Evolutionary conservation across 306 rosid species (phyloP), one percentile per base, ranked within the genome.

Genomic region (Begonia masoniana): DNA sequence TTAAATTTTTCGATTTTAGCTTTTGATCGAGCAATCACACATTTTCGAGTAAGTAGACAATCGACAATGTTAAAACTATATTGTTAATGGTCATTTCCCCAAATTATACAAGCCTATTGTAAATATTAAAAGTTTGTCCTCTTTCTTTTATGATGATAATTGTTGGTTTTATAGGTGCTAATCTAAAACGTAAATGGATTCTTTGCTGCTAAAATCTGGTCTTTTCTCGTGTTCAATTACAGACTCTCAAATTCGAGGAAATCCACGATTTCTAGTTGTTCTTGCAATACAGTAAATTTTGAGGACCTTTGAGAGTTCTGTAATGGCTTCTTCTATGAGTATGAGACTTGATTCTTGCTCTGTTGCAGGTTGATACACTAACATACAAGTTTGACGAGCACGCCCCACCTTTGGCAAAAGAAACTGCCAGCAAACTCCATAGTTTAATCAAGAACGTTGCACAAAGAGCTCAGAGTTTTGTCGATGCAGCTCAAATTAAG

Each of bases 331-430:
- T 17, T 17, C 19, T 17, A 12, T 43, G 47, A 12, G n/a, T 1
- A 1, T 43, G 12, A 10, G 42, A n/a, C n/a, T 26, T 11, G 6
- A 9, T 26, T 53, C 57, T 24, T 9, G 9, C 15, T 31, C 26
- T 10, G 12, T 16, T 26, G 50, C 76, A 89, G 97, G 85, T 85
- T 35, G 91, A 85, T 57, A 71, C 56, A 58, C 85, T 72, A 6
- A 59, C 68, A 2, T 41, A 61, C 47, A 75, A 74, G 63, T 74
- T 85, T 57, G 66, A 73, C 52, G 71, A 74, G 66, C 80, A 77
- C 57, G 78, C 95, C 47, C 95, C 97, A 41, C 42, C 63, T 4
- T 52, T 72, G 39, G 94, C 82, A 8, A 85, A 80, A 73, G 67
- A 65, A 15, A 68, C 73, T 39, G 85, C 47, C 0, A n/a, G 52